These are phyloP conservation scores for Cladosporium halotolerans DNA, from an alignment of 2,329 filamentous ascomycete genomes.

Conservation along the genomic window DNA sequence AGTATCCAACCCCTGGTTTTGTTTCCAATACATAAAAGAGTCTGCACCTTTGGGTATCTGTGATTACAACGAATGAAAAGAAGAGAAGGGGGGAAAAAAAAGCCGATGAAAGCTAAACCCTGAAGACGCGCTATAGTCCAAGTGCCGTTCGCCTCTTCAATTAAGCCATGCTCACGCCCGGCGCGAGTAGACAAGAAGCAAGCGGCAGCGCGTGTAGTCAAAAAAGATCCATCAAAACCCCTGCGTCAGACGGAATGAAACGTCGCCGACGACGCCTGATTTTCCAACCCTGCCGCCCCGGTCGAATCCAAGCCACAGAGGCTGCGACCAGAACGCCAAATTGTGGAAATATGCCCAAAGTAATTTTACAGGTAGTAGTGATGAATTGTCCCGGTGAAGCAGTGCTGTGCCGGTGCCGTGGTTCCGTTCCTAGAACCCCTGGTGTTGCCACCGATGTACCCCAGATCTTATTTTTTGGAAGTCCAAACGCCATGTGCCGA, in stretches of 20 bases:
- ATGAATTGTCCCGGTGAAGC: slow-evolving; percentile 7
- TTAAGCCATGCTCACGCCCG: slow-evolving; percentile 2
- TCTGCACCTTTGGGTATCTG: slow-evolving; percentile 10
- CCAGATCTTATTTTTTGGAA: slow-evolving; percentile 8
- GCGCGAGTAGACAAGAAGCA: slow-evolving; percentile 7
- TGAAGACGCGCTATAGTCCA: slow-evolving; percentile 3
- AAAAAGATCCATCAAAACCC: not conserved
- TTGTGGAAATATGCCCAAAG: slow-evolving; percentile 8
- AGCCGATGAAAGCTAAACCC: not conserved
- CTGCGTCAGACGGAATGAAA: slow-evolving; percentile 3
- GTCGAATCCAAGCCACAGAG: not conserved
- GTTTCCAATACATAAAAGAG: slow-evolving; percentile 7
- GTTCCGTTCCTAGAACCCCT: slow-evolving; percentile 8
- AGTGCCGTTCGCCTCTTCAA: slow-evolving; percentile 1
- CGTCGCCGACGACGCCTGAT: slow-evolving; percentile 11
- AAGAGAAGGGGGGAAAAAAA: not conserved
- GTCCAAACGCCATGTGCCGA: slow-evolving; percentile 7
- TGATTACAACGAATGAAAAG: slow-evolving; percentile 9
- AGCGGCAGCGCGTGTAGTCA: not conserved
- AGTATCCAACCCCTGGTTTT: slow-evolving; percentile 1
- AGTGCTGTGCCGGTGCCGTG: slow-evolving; percentile 14
- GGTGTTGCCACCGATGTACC: slow-evolving; percentile 13
- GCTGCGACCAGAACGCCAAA: slow-evolving; percentile 7
- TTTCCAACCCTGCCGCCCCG: not conserved
- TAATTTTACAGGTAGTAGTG: slow-evolving; percentile 11